Evolutionary conservation across 2,329 filamentous ascomycete genomes (phyloP).

Genomic region (Dothideomycetes sp.): DNA sequence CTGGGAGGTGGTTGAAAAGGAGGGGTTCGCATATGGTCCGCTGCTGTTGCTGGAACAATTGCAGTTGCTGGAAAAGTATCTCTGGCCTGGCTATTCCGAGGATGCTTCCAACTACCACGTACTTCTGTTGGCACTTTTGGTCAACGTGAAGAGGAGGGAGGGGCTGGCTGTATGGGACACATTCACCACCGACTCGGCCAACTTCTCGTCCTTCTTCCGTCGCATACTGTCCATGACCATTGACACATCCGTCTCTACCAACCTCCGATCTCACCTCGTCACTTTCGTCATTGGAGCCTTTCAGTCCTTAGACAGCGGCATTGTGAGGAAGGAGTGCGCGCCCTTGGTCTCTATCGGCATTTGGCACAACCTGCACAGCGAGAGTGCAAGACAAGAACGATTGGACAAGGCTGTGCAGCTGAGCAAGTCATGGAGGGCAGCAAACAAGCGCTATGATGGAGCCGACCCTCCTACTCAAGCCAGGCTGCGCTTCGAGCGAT

Average conservation of each 20-base stretch:
- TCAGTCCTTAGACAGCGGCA: slow-evolving; percentile 78
- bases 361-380: slow-evolving; percentile 85
- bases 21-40: slow-evolving; percentile 65
- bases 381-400: slow-evolving; percentile 59
- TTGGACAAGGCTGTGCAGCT: slow-evolving; percentile 64
- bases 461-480: slow-evolving; percentile 71
- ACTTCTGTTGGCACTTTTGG: slow-evolving; percentile 71
- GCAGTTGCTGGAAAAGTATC: slow-evolving; percentile 82
- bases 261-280: slow-evolving; percentile 64
- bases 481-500: slow-evolving; percentile 77
- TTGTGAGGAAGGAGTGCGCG: slow-evolving; percentile 92
- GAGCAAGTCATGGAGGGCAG: slow-evolving; percentile 82
- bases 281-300: slow-evolving; percentile 86
- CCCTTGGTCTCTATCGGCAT: slow-evolving; percentile 88
- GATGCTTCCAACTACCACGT: slow-evolving; percentile 88
- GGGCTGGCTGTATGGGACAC: slow-evolving; percentile 76
- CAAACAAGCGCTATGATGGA: slow-evolving; percentile 74
- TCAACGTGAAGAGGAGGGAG: slow-evolving; percentile 81
- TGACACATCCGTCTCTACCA: slow-evolving; percentile 31
- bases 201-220: slow-evolving; percentile 83
- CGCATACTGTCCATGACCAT: slow-evolving; percentile 80
- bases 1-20: slow-evolving; percentile 78
- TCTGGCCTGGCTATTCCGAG: slow-evolving; percentile 89
- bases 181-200: slow-evolving; percentile 64
- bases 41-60: slow-evolving; percentile 79